Evolutionary conservation across 495 filamentous ascomycete genomes (phyloP), one percentile per base, ranked within the genome.

Genomic region (Amniculicola lignicola): DNA sequence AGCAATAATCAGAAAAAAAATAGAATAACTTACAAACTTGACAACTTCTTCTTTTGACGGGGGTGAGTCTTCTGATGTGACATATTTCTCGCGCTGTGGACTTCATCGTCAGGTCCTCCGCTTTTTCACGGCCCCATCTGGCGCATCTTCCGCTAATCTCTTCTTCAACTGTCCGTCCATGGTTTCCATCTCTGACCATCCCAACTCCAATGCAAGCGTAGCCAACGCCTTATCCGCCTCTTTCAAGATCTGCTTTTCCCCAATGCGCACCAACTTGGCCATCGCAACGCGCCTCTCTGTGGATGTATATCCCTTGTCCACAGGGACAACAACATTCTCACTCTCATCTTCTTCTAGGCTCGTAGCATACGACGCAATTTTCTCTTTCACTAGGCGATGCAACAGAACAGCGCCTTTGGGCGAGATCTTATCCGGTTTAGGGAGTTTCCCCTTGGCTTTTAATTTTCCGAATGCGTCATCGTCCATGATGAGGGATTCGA

Each of bases 241-340:
- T 72, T 75, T 67, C 67, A 82, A 54, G n/a, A 95, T 73, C 49
- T 78, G 72, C 65, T 94, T 95, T 70, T 96, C 91, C 7, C 90
- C 91, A 29, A 83, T 69, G 40, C 90, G 80, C 29, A 95, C 87
- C 56, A 86, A 74, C 2, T 89, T 62, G 0, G 90, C 90, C 84
- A 89, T 90, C 37, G 67, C 76, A 33, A 61, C 72, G 43, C 85
- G 72, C 21, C 40, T 39, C 28, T 52, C 35, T 25, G 41, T 36
- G 4, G 22, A 7, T 3, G 35, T 40, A 9, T 7, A 15, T 2
- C 24, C 2, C 4, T 11, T 23, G 9, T n/a, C 24, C 4, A 31
- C 9, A 7, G 47, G 47, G 2, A 51, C 14, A 4, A 12, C 16
- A 3, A 3, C 39, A 19, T 11, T n/a, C n/a, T 33, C 65, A 61